Percentiles rank a stretch among this genome's conserved stretches.
Conservation (phyloP, 345 rosid genomes). For the Chamaenerion angustifolium region DNA sequence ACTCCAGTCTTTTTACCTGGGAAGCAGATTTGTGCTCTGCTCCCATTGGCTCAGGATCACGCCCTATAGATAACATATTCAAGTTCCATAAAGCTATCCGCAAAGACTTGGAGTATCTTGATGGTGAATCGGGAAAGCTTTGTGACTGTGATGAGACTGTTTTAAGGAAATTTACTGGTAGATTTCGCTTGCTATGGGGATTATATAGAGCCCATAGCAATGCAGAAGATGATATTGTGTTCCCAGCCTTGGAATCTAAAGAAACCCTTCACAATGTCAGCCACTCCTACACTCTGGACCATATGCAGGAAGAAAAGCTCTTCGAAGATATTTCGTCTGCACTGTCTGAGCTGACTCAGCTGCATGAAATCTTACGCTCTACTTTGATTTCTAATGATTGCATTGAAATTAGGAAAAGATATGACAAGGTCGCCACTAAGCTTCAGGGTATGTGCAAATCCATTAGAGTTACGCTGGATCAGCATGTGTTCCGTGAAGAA, state of each 20-base stretch:
- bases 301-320: slow-evolving; percentile 78
- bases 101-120: slow-evolving; percentile 83
- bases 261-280: slow-evolving; percentile 91
- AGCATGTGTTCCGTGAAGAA: slow-evolving; percentile 77
- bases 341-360: slow-evolving; percentile 51
- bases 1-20: slow-evolving; percentile 85
- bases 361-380: slow-evolving; percentile 35
- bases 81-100: slow-evolving; percentile 84
- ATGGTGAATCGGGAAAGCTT: slow-evolving; percentile 75
- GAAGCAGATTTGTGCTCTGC: slow-evolving; percentile 48
- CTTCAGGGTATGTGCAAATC: slow-evolving; percentile 97
- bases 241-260: slow-evolving; percentile 81
- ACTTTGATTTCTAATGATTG: slow-evolving; percentile 12
- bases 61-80: slow-evolving; percentile 84
- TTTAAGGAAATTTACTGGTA: slow-evolving; percentile 66
- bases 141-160: slow-evolving; percentile 46
- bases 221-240: slow-evolving; percentile 92
- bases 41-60: slow-evolving; percentile 27
- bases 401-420: slow-evolving; percentile 25
- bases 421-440: slow-evolving; percentile 63
- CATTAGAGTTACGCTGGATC: slow-evolving; percentile 63
- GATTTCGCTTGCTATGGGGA: slow-evolving; percentile 82
- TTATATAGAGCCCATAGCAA: slow-evolving; percentile 87
- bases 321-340: slow-evolving; percentile 70
- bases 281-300: slow-evolving; percentile 83